Percentiles rank a stretch among this genome's conserved stretches.
phyloP scores from a whole-genome alignment of 108 stramenopile species.

The Cyclotella distinguenda region DNA sequence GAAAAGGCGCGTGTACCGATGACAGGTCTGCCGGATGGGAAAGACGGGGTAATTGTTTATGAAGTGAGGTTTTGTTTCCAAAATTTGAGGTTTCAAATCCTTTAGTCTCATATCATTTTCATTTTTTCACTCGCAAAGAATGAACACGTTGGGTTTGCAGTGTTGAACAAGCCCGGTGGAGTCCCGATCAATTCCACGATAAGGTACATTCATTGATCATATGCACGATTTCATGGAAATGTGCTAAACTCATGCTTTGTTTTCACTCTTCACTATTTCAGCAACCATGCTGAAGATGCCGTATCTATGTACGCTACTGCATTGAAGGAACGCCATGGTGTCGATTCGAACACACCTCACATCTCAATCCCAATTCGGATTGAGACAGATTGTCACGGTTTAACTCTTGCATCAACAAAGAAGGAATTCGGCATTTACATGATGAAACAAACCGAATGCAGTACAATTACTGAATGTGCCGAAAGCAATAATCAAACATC shows the following conservation, averaged over 20 bases:
- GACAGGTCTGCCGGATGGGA: slow-evolving; percentile 44
- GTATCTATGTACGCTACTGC: slow-evolving; percentile 31
- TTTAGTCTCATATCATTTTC: background rate
- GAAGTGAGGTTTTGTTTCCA: slow-evolving; percentile 29
- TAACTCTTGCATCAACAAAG: slow-evolving; percentile 36
- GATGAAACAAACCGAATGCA: slow-evolving; percentile 17
- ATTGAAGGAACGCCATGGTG: slow-evolving; percentile 34
- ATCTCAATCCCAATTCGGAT: slow-evolving; percentile 40
- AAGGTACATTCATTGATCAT: background rate
- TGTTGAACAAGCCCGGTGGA: slow-evolving; percentile 49
- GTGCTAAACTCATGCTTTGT: too few species aligned
- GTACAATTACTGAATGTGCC: slow-evolving; percentile 1
- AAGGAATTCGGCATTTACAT: slow-evolving; percentile 49
- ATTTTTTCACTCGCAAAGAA: slow-evolving; percentile 10
- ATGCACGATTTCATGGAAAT: background rate
- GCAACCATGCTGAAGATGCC: slow-evolving; percentile 53
- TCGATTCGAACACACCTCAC: slow-evolving; percentile 12
- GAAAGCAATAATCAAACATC: background rate
- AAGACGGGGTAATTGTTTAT: slow-evolving; percentile 52
- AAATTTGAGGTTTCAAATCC: background rate
- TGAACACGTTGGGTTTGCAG: slow-evolving; percentile 33
- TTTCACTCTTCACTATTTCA: background rate
- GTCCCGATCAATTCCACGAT: slow-evolving; percentile 44
- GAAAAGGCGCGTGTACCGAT: slow-evolving; percentile 39
- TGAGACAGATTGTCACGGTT: slow-evolving; percentile 45